A percentile compares a stretch with the other conserved stretches of the same genome.
Evolutionary conservation across 2,329 filamentous ascomycete species (phyloP).

Genomic region (Daldinia sp.): DNA sequence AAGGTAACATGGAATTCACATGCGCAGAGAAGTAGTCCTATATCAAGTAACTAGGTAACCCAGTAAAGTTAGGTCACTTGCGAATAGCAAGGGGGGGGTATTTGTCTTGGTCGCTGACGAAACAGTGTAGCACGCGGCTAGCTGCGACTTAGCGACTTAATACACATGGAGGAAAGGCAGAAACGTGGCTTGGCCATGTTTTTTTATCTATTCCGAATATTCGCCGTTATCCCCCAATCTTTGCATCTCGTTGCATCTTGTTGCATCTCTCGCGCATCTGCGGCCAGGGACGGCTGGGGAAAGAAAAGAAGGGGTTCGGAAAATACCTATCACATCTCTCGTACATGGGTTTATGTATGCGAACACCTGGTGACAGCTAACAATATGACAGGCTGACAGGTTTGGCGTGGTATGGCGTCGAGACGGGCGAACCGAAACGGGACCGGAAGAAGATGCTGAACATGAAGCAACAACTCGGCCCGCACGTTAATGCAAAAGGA

Average conservation of each 20-base stretch:
- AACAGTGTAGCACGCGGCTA: slow-evolving; percentile 39
- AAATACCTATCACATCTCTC: slow-evolving; percentile 41
- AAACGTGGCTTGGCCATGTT: slow-evolving; percentile 28
- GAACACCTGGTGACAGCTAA: slow-evolving; percentile 32
- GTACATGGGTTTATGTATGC: slow-evolving; percentile 38
- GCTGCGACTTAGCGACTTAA: slow-evolving; percentile 18
- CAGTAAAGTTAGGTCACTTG: slow-evolving; percentile 38
- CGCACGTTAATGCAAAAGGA: slow-evolving; percentile 29
- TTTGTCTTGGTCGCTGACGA: slow-evolving; percentile 40
- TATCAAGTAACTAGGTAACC: slow-evolving; percentile 29
- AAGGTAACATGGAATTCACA: slow-evolving; percentile 36
- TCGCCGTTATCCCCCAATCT: slow-evolving; percentile 35
- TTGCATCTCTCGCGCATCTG: slow-evolving; percentile 19
- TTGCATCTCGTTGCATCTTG: slow-evolving; percentile 21
- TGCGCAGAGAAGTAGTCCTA: slow-evolving; percentile 29
- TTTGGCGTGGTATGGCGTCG: slow-evolving; percentile 19
- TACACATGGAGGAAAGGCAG: slow-evolving; percentile 22
- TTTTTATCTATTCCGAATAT: slow-evolving; percentile 41
- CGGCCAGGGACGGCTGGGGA: slow-evolving; percentile 31
- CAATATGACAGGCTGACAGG: slow-evolving; percentile 19
- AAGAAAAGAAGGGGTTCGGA: slow-evolving; percentile 31
- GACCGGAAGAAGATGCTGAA: slow-evolving; percentile 28
- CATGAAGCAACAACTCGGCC: slow-evolving; percentile 32
- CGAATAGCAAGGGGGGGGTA: slow-evolving; percentile 23
- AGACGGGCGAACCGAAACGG: slow-evolving; percentile 33